Evolutionary conservation across 2,329 filamentous ascomycete genomes (phyloP), one percentile per base, ranked within the genome.

Genomic region (Penicillium sp.): DNA sequence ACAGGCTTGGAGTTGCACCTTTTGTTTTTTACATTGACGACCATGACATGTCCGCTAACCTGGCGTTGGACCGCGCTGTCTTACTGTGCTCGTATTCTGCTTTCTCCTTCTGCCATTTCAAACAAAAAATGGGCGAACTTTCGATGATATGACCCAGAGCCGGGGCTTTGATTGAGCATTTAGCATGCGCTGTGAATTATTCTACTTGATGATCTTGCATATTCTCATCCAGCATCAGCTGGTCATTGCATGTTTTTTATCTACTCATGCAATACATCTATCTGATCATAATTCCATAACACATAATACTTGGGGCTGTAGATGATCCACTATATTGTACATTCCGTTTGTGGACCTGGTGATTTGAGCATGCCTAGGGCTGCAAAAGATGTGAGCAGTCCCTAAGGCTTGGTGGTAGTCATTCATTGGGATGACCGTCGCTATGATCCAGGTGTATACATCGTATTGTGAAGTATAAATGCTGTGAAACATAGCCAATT

Each of bases 101-200:
- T 55, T 63, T 63, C 54, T 53, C 40, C 52, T 64, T 56, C 60
- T 49, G 48, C 53, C 54, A 60, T 56, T 48, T 45, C 17, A 19
- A 7, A n/a, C n/a, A n/a, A 49, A 60, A 58, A 57, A 56, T 56
- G 58, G 53, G 50, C 41, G 48, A 63, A 56, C 57, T 42, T 59
- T 61, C 55, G 55, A 63, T 63, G 59, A 65, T 64, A 63, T 52
- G 57, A 55, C 48, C 59, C 57, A 62, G 49, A 61, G 53, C 57
- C 50, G 49, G 62, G 61, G 62, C 58, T 66, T 66, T 63, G 60
- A 70, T 66, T 64, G 59, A 69, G 69, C 68, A 70, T 69, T 70
- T 68, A 71, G 70, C 69, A 72, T 71, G 65, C 64, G 65, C 59
- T 68, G 67, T 68, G 67, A 68, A 67, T 65, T 63, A 66, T 61